Evolutionary conservation across 176 grass and related monocot species (phyloP).

Genomic region (Eragrostis nindensis): DNA sequence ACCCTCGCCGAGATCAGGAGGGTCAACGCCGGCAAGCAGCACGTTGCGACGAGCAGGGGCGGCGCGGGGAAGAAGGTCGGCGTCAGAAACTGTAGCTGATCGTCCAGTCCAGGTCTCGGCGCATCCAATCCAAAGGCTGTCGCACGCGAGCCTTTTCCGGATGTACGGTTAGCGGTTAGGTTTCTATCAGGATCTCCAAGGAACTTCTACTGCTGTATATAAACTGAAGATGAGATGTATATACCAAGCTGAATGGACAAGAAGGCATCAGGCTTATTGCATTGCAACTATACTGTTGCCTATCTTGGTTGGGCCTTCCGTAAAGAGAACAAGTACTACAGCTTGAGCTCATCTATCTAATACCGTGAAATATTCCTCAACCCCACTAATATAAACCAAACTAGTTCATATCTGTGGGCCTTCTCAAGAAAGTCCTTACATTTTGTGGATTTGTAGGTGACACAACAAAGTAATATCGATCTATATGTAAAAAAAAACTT

Average conservation of each 20-base stretch:
- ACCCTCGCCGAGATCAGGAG: neutral
- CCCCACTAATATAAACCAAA: no score
- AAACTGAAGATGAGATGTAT: neutral
- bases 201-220: neutral
- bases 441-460: no score
- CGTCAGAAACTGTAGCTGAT: neutral
- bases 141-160: neutral
- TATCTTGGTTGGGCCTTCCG: neutral
- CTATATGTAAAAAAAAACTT: no score
- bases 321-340: neutral
- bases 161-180: neutral
- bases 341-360: no score
- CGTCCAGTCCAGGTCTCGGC: neutral
- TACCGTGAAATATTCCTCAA: no score
- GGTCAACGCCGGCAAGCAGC: slow-evolving; percentile 14
- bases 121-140: neutral
- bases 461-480: no score
- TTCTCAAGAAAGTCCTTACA: no score
- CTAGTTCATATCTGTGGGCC: no score
- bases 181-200: neutral
- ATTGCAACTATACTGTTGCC: neutral
- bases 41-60: neutral
- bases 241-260: neutral
- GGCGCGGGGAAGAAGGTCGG: neutral
- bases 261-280: neutral